A percentile compares a stretch with the other conserved stretches of the same genome.
Evolutionary conservation across 2,329 filamentous ascomycete species (phyloP).

Genomic region (Colletotrichum navitas): DNA sequence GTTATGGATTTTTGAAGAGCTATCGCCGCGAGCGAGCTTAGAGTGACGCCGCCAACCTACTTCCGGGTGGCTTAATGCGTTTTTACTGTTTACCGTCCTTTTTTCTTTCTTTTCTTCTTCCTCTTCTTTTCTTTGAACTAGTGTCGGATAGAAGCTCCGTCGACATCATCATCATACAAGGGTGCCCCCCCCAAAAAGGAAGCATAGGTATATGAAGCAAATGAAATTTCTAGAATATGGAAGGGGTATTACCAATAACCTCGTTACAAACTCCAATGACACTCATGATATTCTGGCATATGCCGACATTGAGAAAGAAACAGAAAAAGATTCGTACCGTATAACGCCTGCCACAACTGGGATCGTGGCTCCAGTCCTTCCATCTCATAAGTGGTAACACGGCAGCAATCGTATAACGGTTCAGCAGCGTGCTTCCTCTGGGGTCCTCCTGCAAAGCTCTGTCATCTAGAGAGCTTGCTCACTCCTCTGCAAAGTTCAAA

Average conservation of each 20-base stretch:
- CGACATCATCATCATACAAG: neutral
- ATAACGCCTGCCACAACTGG: neutral
- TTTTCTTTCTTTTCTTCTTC: neutral
- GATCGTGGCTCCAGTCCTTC: neutral
- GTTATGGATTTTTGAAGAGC: neutral
- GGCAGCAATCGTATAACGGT: neutral
- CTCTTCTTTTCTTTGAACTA: neutral
- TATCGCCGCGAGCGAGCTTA: conserved; percentile 22
- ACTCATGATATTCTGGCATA: conserved; percentile 31
- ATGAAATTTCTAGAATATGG: conserved; percentile 36
- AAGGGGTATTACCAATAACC: conserved; percentile 32
- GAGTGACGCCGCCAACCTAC: conserved; percentile 4
- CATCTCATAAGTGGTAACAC: neutral
- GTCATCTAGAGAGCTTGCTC: neutral
- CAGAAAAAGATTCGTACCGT: conserved; percentile 4
- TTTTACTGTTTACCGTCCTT: conserved; percentile 3
- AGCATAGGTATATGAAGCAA: conserved; percentile 31
- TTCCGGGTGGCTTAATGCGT: conserved; percentile 22
- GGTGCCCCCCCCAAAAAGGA: neutral
- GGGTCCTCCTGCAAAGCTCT: too few relatives aligned
- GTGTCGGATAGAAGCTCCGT: neutral
- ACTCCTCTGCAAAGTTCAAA: conserved; percentile 35
- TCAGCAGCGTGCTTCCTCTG: neutral
- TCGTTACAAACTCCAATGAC: conserved; percentile 24
- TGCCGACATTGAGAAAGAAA: conserved; percentile 6